Conservation (phyloP, 2,329 filamentous ascomycete species). For the Juglanconis juglandina region DNA sequence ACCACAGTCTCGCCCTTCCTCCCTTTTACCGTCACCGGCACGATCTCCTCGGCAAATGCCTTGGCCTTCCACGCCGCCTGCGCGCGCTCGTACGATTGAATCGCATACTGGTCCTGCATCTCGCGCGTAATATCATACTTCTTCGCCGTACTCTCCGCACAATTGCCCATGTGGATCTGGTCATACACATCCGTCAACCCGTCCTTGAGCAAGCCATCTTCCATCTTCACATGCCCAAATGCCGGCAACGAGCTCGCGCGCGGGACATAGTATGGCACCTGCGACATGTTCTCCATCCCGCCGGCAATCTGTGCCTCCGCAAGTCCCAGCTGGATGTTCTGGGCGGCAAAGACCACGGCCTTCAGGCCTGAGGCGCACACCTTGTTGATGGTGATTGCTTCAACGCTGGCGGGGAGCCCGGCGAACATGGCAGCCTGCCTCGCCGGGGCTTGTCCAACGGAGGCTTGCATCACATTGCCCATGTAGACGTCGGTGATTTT, state of each 20-base stretch:
- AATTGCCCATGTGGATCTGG: slow-evolving; percentile 96
- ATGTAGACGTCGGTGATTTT: slow-evolving; percentile 93
- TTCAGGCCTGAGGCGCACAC: slow-evolving; percentile 96
- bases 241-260: slow-evolving; percentile 77
- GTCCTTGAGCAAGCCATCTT: slow-evolving; percentile 92
- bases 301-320: slow-evolving; percentile 87
- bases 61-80: slow-evolving; percentile 83
- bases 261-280: slow-evolving; percentile 85
- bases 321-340: slow-evolving; percentile 90
- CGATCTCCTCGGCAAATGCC: slow-evolving; percentile 85
- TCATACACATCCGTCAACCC: slow-evolving; percentile 96
- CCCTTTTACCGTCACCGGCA: slow-evolving; percentile 77
- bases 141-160: slow-evolving; percentile 91
- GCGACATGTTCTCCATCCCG: slow-evolving; percentile 97
- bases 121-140: slow-evolving; percentile 76
- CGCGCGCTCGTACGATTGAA: slow-evolving; percentile 82
- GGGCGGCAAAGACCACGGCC: slow-evolving; percentile 82
- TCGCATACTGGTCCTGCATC: slow-evolving; percentile 87
- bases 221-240: slow-evolving; percentile 82
- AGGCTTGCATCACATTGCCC: slow-evolving; percentile 87
- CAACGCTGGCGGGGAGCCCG: slow-evolving; percentile 74
- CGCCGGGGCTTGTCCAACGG: slow-evolving; percentile 84
- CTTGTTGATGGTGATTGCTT: slow-evolving; percentile 95
- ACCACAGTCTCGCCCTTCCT: slow-evolving; percentile 81
- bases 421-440: slow-evolving; percentile 88